Evolutionary conservation across 2,329 filamentous ascomycete species (phyloP), one percentile per base, ranked within the genome.

Genomic region (Trichoderma sp.): DNA sequence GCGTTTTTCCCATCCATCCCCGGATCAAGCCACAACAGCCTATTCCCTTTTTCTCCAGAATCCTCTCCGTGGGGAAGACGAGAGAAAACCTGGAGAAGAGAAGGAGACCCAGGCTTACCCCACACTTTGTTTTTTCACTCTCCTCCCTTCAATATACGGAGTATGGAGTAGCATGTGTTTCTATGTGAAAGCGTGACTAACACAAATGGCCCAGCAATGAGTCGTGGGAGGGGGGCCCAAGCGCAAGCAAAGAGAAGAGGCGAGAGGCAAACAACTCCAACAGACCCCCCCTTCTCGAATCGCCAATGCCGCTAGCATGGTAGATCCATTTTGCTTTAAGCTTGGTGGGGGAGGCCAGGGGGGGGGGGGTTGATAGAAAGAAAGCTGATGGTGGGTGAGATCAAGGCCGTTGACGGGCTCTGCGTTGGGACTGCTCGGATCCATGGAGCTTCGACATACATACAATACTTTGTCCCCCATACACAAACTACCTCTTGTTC

Each of bases 11-110:
- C 64, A 34, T 53, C 47, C 47, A 24, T 53, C n/a, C 21, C 47
- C 47, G 47, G 47, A 53, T 53, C 47, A 53, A 53, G n/a, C 47
- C 47, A 53, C 47, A 53, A 47, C 43, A 53, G 47, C 47, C 47
- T 24, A 21, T 53, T 53, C 47, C 47, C 47, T 53, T n/a, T 12
- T 61, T 69, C 65, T 69, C 65, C 66, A 51, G 57, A 70, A 62
- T 62, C 57, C 57, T 62, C 39, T 70, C 65, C 66, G 66, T 70
- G 66, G 66, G 66, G 66, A 61, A 61, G 39, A 26, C 47, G 21
- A 51, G 21, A 51, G 11, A 62, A 70, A 70, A 70, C 57, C 57
- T 62, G 57, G 66, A 61, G 56, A 61, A 69, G n/a, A 51, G 56
- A 34, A 69, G 47, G 14, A 39, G 32, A 2, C 53, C 21, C n/a